Evolutionary conservation across 2,329 filamentous ascomycete genomes (phyloP).

Genomic region (Colletotrichum costaricense): DNA sequence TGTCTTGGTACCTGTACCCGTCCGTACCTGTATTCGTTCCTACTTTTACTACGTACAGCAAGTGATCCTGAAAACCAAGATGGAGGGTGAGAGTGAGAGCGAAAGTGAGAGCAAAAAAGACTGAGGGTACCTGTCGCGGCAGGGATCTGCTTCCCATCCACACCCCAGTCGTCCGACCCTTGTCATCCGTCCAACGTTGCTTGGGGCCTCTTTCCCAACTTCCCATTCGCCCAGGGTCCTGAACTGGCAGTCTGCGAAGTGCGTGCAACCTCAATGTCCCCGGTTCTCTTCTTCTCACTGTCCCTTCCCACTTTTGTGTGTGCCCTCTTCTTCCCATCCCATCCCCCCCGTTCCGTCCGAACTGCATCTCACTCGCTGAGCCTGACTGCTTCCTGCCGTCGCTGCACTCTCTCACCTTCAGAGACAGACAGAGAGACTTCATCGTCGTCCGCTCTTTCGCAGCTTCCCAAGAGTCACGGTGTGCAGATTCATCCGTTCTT

Average conservation of each 20-base stretch:
- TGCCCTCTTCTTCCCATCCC: constrained; percentile 5
- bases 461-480: constrained; percentile 19
- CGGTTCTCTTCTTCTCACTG: constrained; percentile 28
- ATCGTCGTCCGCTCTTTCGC: constrained; percentile 16
- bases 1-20: not conserved
- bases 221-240: constrained; percentile 19
- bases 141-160: constrained; percentile 5
- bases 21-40: too few relatives aligned
- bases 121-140: not conserved
- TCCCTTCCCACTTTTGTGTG: constrained; percentile 27
- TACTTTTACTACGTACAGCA: not conserved
- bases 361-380: constrained; percentile 26
- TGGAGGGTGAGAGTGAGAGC: not conserved
- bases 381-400: constrained; percentile 8
- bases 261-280: constrained; percentile 26
- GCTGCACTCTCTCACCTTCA: not conserved
- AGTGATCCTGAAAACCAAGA: not conserved
- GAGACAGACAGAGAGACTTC: not conserved
- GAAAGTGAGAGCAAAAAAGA: not conserved
- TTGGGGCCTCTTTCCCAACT: not conserved
- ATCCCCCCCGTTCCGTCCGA: constrained; percentile 18
- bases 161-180: constrained; percentile 2
- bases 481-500: constrained; percentile 38
- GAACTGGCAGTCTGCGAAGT: not conserved
- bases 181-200: constrained; percentile 16